Conservation (phyloP, 768 basidiomycete species). For the Cantharellus cinnabarinus region DNA sequence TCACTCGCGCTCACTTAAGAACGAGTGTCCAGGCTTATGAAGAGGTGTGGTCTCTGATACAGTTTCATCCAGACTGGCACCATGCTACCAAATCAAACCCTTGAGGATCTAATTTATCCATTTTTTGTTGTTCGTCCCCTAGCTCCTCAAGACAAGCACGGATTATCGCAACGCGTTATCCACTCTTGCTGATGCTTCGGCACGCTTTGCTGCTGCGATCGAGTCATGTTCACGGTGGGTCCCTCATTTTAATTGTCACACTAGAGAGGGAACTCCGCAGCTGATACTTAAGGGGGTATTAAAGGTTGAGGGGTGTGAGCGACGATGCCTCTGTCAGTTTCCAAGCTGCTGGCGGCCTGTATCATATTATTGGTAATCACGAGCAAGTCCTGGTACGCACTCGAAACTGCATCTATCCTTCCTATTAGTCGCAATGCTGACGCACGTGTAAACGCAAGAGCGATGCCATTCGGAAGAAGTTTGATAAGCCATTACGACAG, state of each 20-base stretch:
- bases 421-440: background rate
- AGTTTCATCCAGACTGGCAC: background rate
- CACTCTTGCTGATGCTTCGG: conserved; percentile 63
- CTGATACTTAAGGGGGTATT: background rate
- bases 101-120: background rate
- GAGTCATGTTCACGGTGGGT: conserved; percentile 64
- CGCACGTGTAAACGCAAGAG: conserved; percentile 26
- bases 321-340: conserved; percentile 67
- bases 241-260: background rate
- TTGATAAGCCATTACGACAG: conserved; percentile 76
- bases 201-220: conserved; percentile 71
- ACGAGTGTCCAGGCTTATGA: conserved; percentile 61
- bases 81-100: background rate
- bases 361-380: conserved; percentile 81
- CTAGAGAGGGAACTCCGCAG: background rate
- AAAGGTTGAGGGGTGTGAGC: conserved; percentile 54
- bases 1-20: conserved; percentile 61
- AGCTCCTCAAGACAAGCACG: conserved; percentile 61
- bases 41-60: conserved; percentile 30
- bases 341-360: conserved; percentile 71
- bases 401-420: background rate
- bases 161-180: conserved; percentile 65
- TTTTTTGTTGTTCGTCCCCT: conserved; percentile 2
- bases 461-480: conserved; percentile 66
- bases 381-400: conserved; percentile 66